Conservation (phyloP, 2,329 filamentous ascomycete genomes). For the Thielaviopsis euricoi region DNA sequence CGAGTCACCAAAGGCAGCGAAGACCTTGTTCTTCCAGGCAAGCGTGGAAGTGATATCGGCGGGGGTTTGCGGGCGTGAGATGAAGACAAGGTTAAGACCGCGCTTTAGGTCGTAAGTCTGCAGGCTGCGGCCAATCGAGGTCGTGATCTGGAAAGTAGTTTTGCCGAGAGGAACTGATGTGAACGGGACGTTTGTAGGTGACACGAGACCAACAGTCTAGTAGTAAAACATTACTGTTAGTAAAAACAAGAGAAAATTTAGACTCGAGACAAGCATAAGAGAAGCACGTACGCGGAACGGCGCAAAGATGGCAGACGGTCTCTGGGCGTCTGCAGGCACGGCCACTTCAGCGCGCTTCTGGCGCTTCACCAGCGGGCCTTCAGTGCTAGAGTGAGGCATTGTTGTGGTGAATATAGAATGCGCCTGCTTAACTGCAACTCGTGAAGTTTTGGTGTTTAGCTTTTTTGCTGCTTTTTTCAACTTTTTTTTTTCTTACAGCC, state of each 20-base stretch:
- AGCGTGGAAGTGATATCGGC: slow-evolving; percentile 69
- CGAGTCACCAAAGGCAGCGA: slow-evolving; percentile 73
- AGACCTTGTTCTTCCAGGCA: slow-evolving; percentile 73
- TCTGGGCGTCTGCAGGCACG: slow-evolving; percentile 22
- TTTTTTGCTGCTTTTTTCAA: neutral
- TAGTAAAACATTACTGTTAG: neutral
- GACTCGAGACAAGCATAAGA: neutral
- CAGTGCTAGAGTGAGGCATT: slow-evolving; percentile 42
- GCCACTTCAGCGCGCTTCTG: slow-evolving; percentile 41
- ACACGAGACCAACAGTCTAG: slow-evolving; percentile 84
- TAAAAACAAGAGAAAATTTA: neutral
- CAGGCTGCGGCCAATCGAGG: slow-evolving; percentile 73
- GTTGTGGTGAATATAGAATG: slow-evolving; percentile 11
- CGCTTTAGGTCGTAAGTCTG: slow-evolving; percentile 91
- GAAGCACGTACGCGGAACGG: slow-evolving; percentile 62
- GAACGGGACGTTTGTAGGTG: slow-evolving; percentile 79
- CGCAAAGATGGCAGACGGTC: slow-evolving; percentile 70
- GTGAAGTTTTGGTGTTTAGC: neutral
- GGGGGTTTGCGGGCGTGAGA: slow-evolving; percentile 81
- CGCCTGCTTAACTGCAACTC: neutral
- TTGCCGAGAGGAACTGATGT: slow-evolving; percentile 79
- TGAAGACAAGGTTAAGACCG: slow-evolving; percentile 82
- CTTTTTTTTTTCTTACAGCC: slow-evolving; percentile 5
- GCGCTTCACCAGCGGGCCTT: slow-evolving; percentile 55
- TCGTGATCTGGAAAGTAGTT: slow-evolving; percentile 93